Base-by-base conservation (phyloP, 768 basidiomycete species). In the Epithele typhae region DNA sequence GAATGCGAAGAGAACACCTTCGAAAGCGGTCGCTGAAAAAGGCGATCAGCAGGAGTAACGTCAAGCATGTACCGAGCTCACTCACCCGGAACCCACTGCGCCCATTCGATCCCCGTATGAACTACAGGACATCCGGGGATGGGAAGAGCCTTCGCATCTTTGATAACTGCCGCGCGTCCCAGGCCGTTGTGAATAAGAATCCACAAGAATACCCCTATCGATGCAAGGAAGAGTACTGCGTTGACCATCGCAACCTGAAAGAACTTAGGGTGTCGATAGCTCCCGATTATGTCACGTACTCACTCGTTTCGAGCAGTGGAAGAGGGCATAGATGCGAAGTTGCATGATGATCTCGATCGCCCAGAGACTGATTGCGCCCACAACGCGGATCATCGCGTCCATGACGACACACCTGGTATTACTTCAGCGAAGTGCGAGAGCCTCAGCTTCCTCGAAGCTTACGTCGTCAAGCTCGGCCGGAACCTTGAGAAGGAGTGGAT, bases 301-400 rank as follows among this genome's bases (percentile, higher is more conserved):
- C 25, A 72, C 73, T 51, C 58, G 66, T 49, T 64, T 67, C 2
- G 70, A 74, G 37, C 69, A 67, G 22, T 59, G 54, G 45, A 61
- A 77, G 10, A 77, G 47, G 0, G 71, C 71, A 49, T 74, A 74
- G 21, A 76, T 61, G 8, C 74, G 63, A 17, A 76, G 50, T 54
- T 73, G 73, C 70, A 77, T 73, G 46, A 75, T 60, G 14, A 76
- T 71, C 54, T 77, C 73, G 14, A 77, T 64, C 23, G 71, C 66
- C 74, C 75, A 76, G 7, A 77, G 58, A 25, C 67, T 68, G 23
- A 75, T 60, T 2, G 70, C 73, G 8, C 75, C 73, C 4, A 66
- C 65, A 9, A 74, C 55, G 4, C 72, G 67, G 24, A 64, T 73
- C 15, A 69, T 64, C 4, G 72, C 65, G 51, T 74, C 73, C 60